Evolutionary conservation across 1,139 yeast species (phyloP).

Genomic region (Sugiyamaella xylanicola): DNA sequence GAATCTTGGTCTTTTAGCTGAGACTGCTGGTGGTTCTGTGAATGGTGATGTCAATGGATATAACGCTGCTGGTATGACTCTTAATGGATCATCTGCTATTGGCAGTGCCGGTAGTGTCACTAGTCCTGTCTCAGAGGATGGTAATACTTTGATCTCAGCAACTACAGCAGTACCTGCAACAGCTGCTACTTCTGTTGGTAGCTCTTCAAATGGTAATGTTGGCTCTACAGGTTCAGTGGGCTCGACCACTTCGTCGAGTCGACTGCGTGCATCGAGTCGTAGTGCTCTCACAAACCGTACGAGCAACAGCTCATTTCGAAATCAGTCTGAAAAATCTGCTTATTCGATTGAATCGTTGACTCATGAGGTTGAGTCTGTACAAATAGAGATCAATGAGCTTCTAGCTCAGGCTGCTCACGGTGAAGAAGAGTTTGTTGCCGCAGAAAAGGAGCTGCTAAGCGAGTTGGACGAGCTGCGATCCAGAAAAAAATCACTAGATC

Average conservation of each 20-base stretch:
- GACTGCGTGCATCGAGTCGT: conserved; percentile 12
- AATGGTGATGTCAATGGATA: neutral
- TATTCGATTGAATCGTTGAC: conserved; percentile 54
- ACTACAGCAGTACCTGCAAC: no score
- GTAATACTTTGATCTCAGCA: no score
- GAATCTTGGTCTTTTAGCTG: conserved; percentile 5
- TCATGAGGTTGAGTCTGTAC: conserved; percentile 51
- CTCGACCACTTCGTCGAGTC: neutral
- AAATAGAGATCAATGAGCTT: conserved; percentile 51
- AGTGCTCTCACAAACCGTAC: neutral
- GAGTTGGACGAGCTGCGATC: conserved; percentile 50
- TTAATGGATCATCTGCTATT: neutral
- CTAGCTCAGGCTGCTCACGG: conserved; percentile 46
- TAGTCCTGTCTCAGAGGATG: neutral
- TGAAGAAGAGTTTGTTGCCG: conserved; percentile 48
- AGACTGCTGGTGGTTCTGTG: neutral
- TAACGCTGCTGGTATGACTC: no score
- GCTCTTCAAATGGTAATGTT: neutral
- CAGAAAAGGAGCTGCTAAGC: conserved; percentile 44
- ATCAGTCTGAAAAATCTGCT: conserved; percentile 27
- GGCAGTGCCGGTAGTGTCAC: neutral
- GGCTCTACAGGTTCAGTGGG: neutral
- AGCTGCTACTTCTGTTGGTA: conserved; percentile 3
- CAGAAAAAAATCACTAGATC: conserved; percentile 52
- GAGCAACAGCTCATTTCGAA: conserved; percentile 13